Evolutionary conservation across 495 filamentous ascomycete genomes (phyloP).

Genomic region (Penicillium ochrochloron): DNA sequence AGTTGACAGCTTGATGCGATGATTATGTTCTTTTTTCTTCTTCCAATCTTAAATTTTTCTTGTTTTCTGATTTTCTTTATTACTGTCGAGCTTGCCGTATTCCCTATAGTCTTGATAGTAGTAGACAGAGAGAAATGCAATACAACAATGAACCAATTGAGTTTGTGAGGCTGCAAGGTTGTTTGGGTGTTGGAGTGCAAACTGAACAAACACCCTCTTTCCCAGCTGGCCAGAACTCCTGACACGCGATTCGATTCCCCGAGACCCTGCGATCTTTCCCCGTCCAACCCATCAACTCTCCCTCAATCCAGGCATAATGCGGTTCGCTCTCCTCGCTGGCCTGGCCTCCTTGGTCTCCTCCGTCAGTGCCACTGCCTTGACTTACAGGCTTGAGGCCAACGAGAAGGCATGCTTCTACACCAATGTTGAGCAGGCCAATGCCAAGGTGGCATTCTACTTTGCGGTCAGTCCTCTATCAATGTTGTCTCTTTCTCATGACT

Average conservation of each 20-base stretch:
- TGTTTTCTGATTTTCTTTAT: slow-evolving; percentile 10
- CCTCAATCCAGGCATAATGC: slow-evolving; percentile 39
- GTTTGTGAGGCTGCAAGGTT: slow-evolving; percentile 10
- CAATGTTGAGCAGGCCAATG: slow-evolving; percentile 65
- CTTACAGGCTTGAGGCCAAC: slow-evolving; percentile 87
- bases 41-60: slow-evolving; percentile 1
- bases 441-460: slow-evolving; percentile 98
- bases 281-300: slow-evolving; percentile 7
- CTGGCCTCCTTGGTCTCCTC: slow-evolving; percentile 68
- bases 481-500: neutral
- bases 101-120: slow-evolving; percentile 17
- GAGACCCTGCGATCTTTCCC: slow-evolving; percentile 13
- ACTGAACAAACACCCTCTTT: slow-evolving; percentile 42
- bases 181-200: slow-evolving; percentile 39
- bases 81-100: slow-evolving; percentile 10
- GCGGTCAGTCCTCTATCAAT: slow-evolving; percentile 65
- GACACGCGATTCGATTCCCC: slow-evolving; percentile 24
- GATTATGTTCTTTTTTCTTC: slow-evolving; percentile 20
- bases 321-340: slow-evolving; percentile 49
- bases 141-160: slow-evolving; percentile 4
- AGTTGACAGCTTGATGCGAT: slow-evolving; percentile 29
- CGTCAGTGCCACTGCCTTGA: slow-evolving; percentile 81
- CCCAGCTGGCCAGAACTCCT: slow-evolving; percentile 46
- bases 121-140: slow-evolving; percentile 19
- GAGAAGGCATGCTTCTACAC: slow-evolving; percentile 97